Evolutionary conservation across 2,329 filamentous ascomycete genomes (phyloP).

Genomic region (Beauveria caledonica): DNA sequence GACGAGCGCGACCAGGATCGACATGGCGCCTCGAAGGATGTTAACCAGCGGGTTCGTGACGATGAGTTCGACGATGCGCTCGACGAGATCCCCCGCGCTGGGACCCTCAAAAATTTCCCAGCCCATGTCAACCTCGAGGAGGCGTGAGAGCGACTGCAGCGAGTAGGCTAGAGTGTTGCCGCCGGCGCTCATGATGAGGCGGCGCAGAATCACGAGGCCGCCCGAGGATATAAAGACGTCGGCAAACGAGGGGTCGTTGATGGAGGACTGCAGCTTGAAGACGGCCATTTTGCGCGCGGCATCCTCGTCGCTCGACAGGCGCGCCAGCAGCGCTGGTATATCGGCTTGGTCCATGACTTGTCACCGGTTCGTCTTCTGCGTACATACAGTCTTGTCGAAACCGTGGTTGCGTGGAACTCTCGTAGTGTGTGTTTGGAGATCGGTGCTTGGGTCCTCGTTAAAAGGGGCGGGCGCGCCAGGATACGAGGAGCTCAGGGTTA

Average conservation of each 20-base stretch:
- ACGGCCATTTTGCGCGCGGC: constrained; percentile 96
- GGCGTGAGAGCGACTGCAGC: constrained; percentile 74
- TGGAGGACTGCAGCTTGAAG: constrained; percentile 92
- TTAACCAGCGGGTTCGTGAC: constrained; percentile 95
- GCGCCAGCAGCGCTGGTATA: constrained; percentile 56
- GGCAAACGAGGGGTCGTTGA: constrained; percentile 93
- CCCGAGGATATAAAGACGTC: constrained; percentile 91
- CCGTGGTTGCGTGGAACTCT: background rate
- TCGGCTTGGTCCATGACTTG: constrained; percentile 55
- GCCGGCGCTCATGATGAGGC: constrained; percentile 73
- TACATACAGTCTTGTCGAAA: background rate
- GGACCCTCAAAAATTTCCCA: constrained; percentile 77
- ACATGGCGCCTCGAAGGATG: constrained; percentile 93
- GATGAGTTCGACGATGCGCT: constrained; percentile 80
- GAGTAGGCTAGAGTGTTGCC: constrained; percentile 96
- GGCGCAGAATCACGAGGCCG: constrained; percentile 71
- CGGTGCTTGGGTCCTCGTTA: background rate
- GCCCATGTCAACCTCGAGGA: constrained; percentile 94
- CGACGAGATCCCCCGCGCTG: constrained; percentile 56
- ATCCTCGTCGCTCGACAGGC: constrained; percentile 66
- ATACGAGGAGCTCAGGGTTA: background rate
- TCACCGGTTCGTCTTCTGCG: background rate
- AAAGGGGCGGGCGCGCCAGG: constrained; percentile 8
- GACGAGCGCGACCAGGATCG: constrained; percentile 88
- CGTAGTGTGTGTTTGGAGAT: background rate